Conservation (phyloP, 306 rosid species). For the Gynostemma pentaphyllum region DNA sequence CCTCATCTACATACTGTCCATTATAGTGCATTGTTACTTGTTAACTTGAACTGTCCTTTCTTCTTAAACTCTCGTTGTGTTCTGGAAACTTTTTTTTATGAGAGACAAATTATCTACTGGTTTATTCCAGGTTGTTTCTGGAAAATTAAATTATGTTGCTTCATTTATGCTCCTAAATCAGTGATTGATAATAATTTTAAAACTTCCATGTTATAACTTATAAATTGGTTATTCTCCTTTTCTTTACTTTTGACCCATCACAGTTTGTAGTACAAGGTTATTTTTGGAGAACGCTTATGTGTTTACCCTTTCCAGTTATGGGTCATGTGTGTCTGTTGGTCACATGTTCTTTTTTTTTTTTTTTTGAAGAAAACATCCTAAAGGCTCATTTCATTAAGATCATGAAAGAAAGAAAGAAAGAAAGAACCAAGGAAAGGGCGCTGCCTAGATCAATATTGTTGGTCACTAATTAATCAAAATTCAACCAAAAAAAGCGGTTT, state of each 20-base stretch:
- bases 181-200: background rate
- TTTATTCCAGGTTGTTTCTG: no score
- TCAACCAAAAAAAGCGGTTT: background rate
- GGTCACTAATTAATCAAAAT: background rate
- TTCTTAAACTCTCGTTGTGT: background rate
- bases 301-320: background rate
- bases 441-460: no score
- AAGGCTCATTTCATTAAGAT: no score
- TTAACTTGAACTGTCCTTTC: background rate
- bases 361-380: no score
- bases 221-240: background rate
- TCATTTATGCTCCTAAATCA: background rate
- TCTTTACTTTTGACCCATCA: background rate
- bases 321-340: background rate
- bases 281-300: background rate
- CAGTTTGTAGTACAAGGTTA: background rate
- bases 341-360: no score
- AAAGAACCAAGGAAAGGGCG: no score
- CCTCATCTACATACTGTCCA: background rate
- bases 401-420: no score
- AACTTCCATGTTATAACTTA: background rate
- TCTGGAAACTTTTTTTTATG: no score
- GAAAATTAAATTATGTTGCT: background rate
- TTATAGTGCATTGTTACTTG: background rate
- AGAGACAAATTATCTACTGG: no score